These are phyloP conservation scores for Wickerhamomyces pijperi DNA, from an alignment of 805 yeast genomes.

Conservation along the genomic window DNA sequence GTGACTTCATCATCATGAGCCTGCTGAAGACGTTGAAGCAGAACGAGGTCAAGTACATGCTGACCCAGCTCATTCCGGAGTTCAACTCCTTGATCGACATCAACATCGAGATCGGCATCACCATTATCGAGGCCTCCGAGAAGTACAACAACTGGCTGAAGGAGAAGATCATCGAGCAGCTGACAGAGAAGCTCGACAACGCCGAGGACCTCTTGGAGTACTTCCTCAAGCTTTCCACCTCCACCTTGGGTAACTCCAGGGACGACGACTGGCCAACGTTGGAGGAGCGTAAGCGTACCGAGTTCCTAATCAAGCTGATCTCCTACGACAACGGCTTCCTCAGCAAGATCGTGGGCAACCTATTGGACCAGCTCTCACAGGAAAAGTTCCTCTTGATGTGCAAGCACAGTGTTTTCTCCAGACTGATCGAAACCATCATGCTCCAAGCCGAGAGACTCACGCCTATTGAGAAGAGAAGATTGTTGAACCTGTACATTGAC, in stretches of 20 bases:
- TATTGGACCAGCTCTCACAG: slow-evolving; percentile 42
- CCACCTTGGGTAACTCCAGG: slow-evolving; percentile 71
- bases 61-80: slow-evolving; percentile 58
- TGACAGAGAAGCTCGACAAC: slow-evolving; percentile 34
- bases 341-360: slow-evolving; percentile 44
- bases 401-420: slow-evolving; percentile 83
- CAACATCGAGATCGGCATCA: slow-evolving; percentile 59
- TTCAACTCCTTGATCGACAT: slow-evolving; percentile 50
- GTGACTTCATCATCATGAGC: slow-evolving; percentile 68
- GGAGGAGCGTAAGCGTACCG: slow-evolving; percentile 71
- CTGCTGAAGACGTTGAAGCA: slow-evolving; percentile 54
- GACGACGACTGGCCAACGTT: slow-evolving; percentile 85
- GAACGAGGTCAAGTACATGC: slow-evolving; percentile 47
- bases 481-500: slow-evolving; percentile 55
- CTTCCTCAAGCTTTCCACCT: slow-evolving; percentile 48
- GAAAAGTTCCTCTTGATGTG: slow-evolving; percentile 65
- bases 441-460: slow-evolving; percentile 29
- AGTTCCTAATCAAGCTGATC: slow-evolving; percentile 64
- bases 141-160: slow-evolving; percentile 45
- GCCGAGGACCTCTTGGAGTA: slow-evolving; percentile 47
- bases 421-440: slow-evolving; percentile 66
- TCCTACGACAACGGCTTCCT: slow-evolving; percentile 55
- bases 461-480: slow-evolving; percentile 47
- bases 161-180: slow-evolving; percentile 42
- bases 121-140: slow-evolving; percentile 56